Base-by-base conservation (phyloP, 2,329 filamentous ascomycete species). In the Colletotrichum euphorbiae region DNA sequence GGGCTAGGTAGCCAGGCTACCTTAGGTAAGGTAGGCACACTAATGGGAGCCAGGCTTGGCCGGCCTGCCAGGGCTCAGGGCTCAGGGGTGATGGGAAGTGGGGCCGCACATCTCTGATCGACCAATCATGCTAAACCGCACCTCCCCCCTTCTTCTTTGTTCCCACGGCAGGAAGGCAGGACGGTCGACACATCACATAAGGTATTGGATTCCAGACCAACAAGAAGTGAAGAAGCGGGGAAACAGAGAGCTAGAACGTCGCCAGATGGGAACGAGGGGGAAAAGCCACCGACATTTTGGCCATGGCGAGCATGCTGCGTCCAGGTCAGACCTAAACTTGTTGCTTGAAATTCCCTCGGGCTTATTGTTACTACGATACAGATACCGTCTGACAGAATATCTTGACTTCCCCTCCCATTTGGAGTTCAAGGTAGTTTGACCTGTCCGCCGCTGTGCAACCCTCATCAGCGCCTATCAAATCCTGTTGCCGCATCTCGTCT, bases 121-220 rank as follows among this genome's bases (percentile, higher is more conserved):
- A n/a, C 66, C 66, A 69, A 69, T 59, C 46, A 55, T 21, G 31
- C 54, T 43, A 33, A 36, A 31, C 62, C 40, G 31, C 43, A 19
- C 15, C 36, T 42, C 4, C 12, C 45, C 40, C 13, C 28, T 54
- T 19, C 33, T 33, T 52, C 52, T 54, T 54, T 50, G 31, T 59
- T 36, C 46, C 13, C 21, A 38, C 43, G 52, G 46, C 38, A 54
- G 36, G 36, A 58, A 48, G 24, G 24, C 24, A 24, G 24, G 5
- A 24, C 4, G 24, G 24, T 24, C 4, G 24, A 21, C 21, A 21
- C 40, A 40, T 19, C n/a, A n/a, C n/a, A n/a, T n/a, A n/a, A n/a
- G n/a, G 36, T 58, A 51, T 58, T 40, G 42, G 45, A 46, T 54
- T 68, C 40, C 46, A 28, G 50, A 64, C 31, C 38, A 38, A 54